Conservation (phyloP, 2,329 filamentous ascomycete species). For the Alternaria sp. region DNA sequence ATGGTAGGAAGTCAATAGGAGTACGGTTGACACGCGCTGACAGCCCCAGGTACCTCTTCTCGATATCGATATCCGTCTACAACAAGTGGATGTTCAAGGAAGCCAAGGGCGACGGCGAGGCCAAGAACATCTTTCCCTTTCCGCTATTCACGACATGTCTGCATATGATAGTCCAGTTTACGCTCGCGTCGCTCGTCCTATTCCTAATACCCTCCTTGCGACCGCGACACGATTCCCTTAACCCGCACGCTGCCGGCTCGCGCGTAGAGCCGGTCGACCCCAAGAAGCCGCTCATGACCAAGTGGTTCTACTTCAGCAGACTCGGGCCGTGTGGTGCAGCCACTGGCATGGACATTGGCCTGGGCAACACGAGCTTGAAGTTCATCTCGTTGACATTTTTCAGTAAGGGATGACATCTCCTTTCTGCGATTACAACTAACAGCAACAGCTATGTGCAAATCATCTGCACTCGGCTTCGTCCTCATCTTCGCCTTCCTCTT, state of each 20-base stretch:
- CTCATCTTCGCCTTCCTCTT: slow-evolving; percentile 95
- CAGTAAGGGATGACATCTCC: slow-evolving; percentile 54
- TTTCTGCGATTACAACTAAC: slow-evolving; percentile 20
- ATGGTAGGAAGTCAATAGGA: slow-evolving; percentile 64
- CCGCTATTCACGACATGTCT: slow-evolving; percentile 93
- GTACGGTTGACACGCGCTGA: slow-evolving; percentile 16
- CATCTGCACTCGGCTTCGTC: slow-evolving; percentile 92
- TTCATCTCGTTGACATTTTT: slow-evolving; percentile 98
- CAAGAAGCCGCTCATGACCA: slow-evolving; percentile 75
- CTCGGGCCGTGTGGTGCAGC: slow-evolving; percentile 91
- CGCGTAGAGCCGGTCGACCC: slow-evolving; percentile 43
- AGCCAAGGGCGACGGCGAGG: slow-evolving; percentile 44
- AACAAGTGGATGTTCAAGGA: slow-evolving; percentile 99
- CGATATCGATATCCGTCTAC: slow-evolving; percentile 79
- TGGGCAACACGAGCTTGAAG: slow-evolving; percentile 94
- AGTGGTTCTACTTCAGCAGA: slow-evolving; percentile 88
- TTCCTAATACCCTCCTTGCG: slow-evolving; percentile 83
- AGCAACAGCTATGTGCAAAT: slow-evolving; percentile 86
- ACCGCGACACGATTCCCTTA: slow-evolving; percentile 61
- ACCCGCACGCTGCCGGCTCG: slow-evolving; percentile 37
- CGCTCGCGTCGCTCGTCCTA: slow-evolving; percentile 76
- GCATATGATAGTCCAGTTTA: slow-evolving; percentile 94
- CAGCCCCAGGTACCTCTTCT: slow-evolving; percentile 71
- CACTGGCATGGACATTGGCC: slow-evolving; percentile 91
- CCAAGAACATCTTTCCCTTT: slow-evolving; percentile 77